Conservation (phyloP, 2,329 filamentous ascomycete genomes). For the Ceratocystis cacaofunesta region DNA sequence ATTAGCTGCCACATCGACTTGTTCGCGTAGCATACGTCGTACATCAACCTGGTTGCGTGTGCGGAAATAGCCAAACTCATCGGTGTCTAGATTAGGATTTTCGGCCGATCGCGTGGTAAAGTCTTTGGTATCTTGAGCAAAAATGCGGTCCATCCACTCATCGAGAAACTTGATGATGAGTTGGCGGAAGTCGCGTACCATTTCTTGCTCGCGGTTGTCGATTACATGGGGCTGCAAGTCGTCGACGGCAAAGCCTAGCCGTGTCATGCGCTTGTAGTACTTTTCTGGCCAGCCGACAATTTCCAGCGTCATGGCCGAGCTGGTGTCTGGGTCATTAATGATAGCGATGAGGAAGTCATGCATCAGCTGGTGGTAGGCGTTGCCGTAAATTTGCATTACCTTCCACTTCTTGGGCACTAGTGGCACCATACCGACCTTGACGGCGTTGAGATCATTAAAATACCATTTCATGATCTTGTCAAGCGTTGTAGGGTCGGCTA, state of each 20-base stretch:
- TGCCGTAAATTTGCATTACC: conserved; percentile 77
- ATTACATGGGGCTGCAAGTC: conserved; percentile 76
- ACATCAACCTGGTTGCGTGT: conserved; percentile 86
- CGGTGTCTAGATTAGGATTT: conserved; percentile 61
- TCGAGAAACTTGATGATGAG: conserved; percentile 92
- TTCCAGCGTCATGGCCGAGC: conserved; percentile 71
- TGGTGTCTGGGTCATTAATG: conserved; percentile 73
- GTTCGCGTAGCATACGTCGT: conserved; percentile 95
- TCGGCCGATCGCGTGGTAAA: conserved; percentile 66
- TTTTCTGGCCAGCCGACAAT: conserved; percentile 93
- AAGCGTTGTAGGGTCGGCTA: conserved; percentile 66
- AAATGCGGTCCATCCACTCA: conserved; percentile 95
- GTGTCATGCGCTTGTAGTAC: conserved; percentile 91
- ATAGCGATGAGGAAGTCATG: conserved; percentile 77
- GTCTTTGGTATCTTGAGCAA: conserved; percentile 62
- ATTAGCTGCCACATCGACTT: conserved; percentile 69
- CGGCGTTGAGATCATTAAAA: conserved; percentile 93
- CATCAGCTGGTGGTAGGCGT: conserved; percentile 89
- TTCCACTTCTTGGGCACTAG: conserved; percentile 96
- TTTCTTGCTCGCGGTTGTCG: conserved; percentile 75
- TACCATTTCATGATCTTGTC: conserved; percentile 90
- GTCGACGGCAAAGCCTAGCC: conserved; percentile 63
- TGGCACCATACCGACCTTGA: conserved; percentile 79
- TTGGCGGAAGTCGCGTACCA: conserved; percentile 84
- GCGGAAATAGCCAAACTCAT: conserved; percentile 80